These are phyloP conservation scores for Phytophthora hibernalis DNA, from an alignment of 352 stramenopile species.

Conservation along the genomic window DNA sequence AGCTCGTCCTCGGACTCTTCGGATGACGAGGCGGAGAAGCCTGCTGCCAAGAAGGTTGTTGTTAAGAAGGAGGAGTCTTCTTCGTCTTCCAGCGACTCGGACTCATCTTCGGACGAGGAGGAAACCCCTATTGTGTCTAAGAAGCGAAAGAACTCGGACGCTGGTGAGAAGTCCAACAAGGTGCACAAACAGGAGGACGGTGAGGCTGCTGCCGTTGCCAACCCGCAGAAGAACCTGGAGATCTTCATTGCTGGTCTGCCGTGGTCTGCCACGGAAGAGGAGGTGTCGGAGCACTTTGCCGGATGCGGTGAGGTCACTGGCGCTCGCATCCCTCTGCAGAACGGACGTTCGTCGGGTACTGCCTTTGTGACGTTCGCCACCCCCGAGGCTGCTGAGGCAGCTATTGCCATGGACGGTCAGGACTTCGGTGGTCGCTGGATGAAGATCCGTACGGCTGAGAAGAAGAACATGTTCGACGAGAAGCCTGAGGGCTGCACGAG, in stretches of 20 bases:
- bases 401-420: slow-evolving; percentile 92
- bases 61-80: slow-evolving; percentile 54
- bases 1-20: slow-evolving; percentile 53
- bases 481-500: slow-evolving; percentile 96
- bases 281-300: slow-evolving; percentile 95
- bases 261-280: slow-evolving; percentile 94
- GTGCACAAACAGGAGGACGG: slow-evolving; percentile 80
- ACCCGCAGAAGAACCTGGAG: slow-evolving; percentile 61
- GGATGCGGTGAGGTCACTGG: slow-evolving; percentile 90
- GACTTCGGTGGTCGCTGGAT: slow-evolving; percentile 96
- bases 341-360: slow-evolving; percentile 94
- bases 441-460: slow-evolving; percentile 92
- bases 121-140: slow-evolving; percentile 74
- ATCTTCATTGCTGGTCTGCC: slow-evolving; percentile 95
- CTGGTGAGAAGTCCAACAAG: slow-evolving; percentile 67
- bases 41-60: slow-evolving; percentile 39
- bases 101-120: slow-evolving; percentile 77
- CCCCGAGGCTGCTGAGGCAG: slow-evolving; percentile 73
- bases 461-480: slow-evolving; percentile 87
- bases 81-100: slow-evolving; percentile 49
- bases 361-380: slow-evolving; percentile 95
- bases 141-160: slow-evolving; percentile 87
- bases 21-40: slow-evolving; percentile 43
- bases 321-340: slow-evolving; percentile 89
- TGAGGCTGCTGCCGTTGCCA: slow-evolving; percentile 56